Conservation (phyloP, 2,329 filamentous ascomycete genomes). For the Aspergillus vadensis region DNA sequence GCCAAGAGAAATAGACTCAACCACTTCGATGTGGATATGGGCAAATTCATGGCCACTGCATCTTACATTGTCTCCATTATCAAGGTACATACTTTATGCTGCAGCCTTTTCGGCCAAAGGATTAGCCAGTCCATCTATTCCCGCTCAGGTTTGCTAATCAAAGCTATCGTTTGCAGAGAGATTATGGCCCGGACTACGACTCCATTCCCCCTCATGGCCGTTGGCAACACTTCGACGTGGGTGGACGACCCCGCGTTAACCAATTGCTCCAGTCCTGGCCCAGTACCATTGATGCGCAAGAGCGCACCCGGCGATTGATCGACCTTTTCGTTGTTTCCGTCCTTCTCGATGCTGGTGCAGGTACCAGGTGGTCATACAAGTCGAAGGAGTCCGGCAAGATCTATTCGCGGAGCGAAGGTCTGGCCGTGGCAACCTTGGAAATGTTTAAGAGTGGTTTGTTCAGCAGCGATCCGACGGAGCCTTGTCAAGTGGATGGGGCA, state of each 20-base stretch:
- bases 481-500: constrained; percentile 84
- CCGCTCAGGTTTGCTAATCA: constrained; percentile 4
- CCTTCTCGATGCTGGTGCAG: constrained; percentile 72
- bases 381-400: constrained; percentile 82
- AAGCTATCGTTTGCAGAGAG: constrained; percentile 53
- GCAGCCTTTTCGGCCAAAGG: constrained; percentile 7
- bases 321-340: constrained; percentile 66
- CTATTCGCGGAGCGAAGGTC: constrained; percentile 83
- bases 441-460: constrained; percentile 95
- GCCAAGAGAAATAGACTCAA: constrained; percentile 74
- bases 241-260: constrained; percentile 55
- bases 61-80: constrained; percentile 90
- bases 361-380: constrained; percentile 88
- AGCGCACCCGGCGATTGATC: constrained; percentile 58
- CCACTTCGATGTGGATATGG: constrained; percentile 87
- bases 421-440: constrained; percentile 76
- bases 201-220: constrained; percentile 80
- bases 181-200: constrained; percentile 68
- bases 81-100: constrained; percentile 64
- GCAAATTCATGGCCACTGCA: constrained; percentile 80
- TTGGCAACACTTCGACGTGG: constrained; percentile 67
- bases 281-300: constrained; percentile 49
- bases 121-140: not conserved
- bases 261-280: constrained; percentile 55
- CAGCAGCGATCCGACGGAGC: constrained; percentile 77